Evolutionary conservation across 345 rosid species (phyloP).

Genomic region (Camelina neglecta): DNA sequence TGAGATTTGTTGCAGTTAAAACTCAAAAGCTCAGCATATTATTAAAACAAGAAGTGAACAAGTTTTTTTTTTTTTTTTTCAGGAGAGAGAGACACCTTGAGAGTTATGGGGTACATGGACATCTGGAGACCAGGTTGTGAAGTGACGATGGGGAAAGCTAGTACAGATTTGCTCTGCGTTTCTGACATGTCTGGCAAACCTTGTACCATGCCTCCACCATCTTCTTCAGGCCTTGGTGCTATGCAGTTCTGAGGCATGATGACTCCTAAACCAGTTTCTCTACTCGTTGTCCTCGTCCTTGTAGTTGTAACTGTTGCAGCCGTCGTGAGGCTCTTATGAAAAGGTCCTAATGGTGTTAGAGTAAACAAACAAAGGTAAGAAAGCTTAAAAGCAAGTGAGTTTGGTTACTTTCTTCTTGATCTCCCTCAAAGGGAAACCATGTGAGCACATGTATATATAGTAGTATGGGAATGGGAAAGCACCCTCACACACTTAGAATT

Average conservation of each 20-base stretch:
- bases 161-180: conserved; percentile 49
- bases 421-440: conserved; percentile 56
- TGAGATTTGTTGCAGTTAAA: conserved; percentile 4
- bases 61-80: not conserved
- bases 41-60: not conserved
- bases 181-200: conserved; percentile 51
- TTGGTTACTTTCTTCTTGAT: conserved; percentile 48
- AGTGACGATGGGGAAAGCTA: conserved; percentile 50
- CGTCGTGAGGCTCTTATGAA: conserved; percentile 27
- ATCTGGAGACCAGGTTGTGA: conserved; percentile 56
- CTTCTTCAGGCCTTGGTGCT: conserved; percentile 63
- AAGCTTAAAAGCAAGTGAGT: conserved; percentile 42
- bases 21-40: conserved; percentile 22
- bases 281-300: conserved; percentile 11
- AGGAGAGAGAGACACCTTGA: conserved; percentile 65
- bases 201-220: conserved; percentile 48
- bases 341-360: conserved; percentile 28
- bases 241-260: conserved; percentile 57
- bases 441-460: conserved; percentile 61
- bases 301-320: not conserved
- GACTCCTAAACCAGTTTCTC: conserved; percentile 32
- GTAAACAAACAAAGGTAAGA: conserved; percentile 31
- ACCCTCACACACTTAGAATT: conserved; percentile 31
- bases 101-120: conserved; percentile 62
- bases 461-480: conserved; percentile 29